A percentile compares a stretch with the other conserved stretches of the same genome.
Conservation (phyloP, 2,329 filamentous ascomycete species). For the Penicillium concentricum region DNA sequence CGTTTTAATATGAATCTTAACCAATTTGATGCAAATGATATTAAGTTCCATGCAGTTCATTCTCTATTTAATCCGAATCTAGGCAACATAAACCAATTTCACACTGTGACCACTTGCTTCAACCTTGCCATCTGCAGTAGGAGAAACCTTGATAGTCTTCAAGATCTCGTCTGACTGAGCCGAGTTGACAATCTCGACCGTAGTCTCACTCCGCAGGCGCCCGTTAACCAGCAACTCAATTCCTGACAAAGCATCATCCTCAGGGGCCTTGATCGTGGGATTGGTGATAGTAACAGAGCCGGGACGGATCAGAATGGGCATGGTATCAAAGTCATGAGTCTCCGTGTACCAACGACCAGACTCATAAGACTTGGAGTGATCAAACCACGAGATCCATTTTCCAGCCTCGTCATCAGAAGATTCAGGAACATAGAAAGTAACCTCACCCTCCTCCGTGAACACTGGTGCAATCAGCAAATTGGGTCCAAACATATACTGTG, state of each 20-base stretch:
- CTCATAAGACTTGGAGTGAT: slow-evolving; percentile 42
- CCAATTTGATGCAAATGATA: slow-evolving; percentile 3
- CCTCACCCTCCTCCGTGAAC: slow-evolving; percentile 61
- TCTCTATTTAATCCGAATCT: slow-evolving; percentile 1
- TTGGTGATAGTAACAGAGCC: slow-evolving; percentile 32
- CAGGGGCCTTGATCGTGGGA: slow-evolving; percentile 25
- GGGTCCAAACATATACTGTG: slow-evolving; percentile 71
- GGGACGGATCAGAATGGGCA: slow-evolving; percentile 60
- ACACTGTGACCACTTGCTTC: slow-evolving; percentile 21
- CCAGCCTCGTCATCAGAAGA: slow-evolving; percentile 52
- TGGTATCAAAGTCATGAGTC: slow-evolving; percentile 57
- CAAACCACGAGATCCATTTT: slow-evolving; percentile 51
- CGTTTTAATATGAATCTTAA: slow-evolving; percentile 5
- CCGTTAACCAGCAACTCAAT: slow-evolving; percentile 35
- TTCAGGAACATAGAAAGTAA: slow-evolving; percentile 62
- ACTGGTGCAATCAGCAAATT: slow-evolving; percentile 64
- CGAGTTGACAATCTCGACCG: slow-evolving; percentile 29
- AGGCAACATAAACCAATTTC: slow-evolving; percentile 23
- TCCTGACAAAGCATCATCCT: slow-evolving; percentile 29
- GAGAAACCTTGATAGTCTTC: slow-evolving; percentile 22
- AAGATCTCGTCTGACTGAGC: slow-evolving; percentile 26
- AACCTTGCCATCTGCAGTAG: slow-evolving; percentile 14
- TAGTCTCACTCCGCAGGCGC: slow-evolving; percentile 13
- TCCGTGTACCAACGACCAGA: slow-evolving; percentile 58
- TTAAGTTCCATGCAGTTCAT: not conserved